Evolutionary conservation across 345 rosid species (phyloP).

Genomic region (Carallia pectinifolia): DNA sequence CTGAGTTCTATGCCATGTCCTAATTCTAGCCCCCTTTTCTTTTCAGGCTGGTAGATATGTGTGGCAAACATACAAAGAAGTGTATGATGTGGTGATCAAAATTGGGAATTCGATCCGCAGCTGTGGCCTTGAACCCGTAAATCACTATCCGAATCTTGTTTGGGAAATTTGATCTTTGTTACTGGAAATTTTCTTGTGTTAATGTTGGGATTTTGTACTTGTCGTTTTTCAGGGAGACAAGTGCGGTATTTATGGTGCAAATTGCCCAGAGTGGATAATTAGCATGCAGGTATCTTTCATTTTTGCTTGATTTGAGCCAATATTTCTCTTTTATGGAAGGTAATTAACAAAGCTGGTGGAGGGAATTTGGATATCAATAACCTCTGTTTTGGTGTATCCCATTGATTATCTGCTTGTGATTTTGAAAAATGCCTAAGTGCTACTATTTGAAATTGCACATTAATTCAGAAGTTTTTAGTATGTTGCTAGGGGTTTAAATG

Average conservation of each 20-base stretch:
- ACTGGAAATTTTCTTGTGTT: neutral
- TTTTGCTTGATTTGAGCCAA: neutral
- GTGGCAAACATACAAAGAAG: slow-evolving; percentile 86
- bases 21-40: neutral
- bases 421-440: neutral
- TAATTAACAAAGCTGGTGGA: neutral
- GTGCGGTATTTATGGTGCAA: slow-evolving; percentile 95
- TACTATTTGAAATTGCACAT: neutral
- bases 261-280: slow-evolving; percentile 85
- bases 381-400: neutral
- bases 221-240: slow-evolving; percentile 54
- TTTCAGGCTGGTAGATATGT: slow-evolving; percentile 76
- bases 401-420: neutral
- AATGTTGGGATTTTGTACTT: neutral
- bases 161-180: neutral
- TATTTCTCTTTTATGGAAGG: neutral
- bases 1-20: neutral
- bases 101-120: slow-evolving; percentile 77
- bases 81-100: slow-evolving; percentile 71
- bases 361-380: neutral
- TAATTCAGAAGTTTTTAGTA: too few relatives aligned
- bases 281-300: slow-evolving; percentile 84
- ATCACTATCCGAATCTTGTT: neutral
- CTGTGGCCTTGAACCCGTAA: slow-evolving; percentile 81
- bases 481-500: too few relatives aligned